These are phyloP conservation scores for Blastomyces parvus DNA, from an alignment of 2,329 filamentous ascomycete species.

Conservation along the genomic window DNA sequence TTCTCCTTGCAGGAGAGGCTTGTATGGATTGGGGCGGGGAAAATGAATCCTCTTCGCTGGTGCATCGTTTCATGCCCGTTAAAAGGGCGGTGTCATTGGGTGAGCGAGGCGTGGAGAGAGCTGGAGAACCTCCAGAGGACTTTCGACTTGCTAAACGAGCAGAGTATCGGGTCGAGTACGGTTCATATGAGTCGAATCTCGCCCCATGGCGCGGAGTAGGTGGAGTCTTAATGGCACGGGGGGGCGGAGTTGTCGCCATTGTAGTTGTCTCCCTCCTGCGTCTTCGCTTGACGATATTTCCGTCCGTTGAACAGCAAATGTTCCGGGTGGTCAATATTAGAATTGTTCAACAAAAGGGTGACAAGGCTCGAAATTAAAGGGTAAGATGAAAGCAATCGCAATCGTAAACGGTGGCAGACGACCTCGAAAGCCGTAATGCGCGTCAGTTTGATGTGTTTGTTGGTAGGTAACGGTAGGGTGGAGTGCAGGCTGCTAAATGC, in stretches of 20 bases:
- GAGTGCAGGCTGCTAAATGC: not conserved
- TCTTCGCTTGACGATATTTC: not conserved
- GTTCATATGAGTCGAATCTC: conserved; percentile 35
- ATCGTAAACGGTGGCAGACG: not conserved
- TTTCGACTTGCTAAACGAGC: conserved; percentile 32
- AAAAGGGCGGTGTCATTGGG: conserved; percentile 14
- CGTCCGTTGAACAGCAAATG: not conserved
- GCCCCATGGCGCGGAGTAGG: conserved; percentile 39
- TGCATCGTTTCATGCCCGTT: conserved; percentile 17
- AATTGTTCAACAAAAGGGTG: not conserved
- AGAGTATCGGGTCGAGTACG: conserved; percentile 33
- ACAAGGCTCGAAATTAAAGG: not conserved
- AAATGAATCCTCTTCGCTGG: conserved; percentile 19
- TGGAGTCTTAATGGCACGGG: conserved; percentile 32
- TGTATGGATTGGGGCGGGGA: conserved; percentile 25
- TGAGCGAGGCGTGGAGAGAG: conserved; percentile 23
- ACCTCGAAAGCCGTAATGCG: not conserved
- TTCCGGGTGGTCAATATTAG: not conserved
- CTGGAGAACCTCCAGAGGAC: conserved; percentile 20
- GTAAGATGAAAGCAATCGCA: too few relatives aligned
- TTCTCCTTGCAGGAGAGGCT: conserved; percentile 23
- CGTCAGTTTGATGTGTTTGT: not conserved
- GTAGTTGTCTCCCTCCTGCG: not conserved
- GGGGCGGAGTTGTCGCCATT: conserved; percentile 41
- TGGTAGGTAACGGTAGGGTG: not conserved